phyloP scores from a whole-genome alignment of 306 rosid species.

The Heteromeles arbutifolia region DNA sequence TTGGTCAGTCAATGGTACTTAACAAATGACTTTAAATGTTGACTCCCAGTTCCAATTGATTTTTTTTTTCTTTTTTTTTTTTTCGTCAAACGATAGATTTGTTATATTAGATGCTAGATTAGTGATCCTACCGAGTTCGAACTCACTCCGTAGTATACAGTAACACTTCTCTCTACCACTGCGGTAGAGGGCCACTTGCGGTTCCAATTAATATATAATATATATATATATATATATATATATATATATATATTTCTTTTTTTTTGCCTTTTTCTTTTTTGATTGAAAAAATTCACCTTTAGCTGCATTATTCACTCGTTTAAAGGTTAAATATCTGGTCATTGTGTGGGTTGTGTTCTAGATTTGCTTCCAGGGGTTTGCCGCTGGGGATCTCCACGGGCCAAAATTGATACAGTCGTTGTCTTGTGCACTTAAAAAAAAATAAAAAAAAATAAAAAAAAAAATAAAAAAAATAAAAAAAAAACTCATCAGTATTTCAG shows the following conservation, averaged over 20 bases:
- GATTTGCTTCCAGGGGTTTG: neutral
- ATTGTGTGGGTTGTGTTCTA: neutral
- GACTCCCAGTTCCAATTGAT: neutral
- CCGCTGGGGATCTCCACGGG: neutral
- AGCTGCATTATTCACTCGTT: neutral
- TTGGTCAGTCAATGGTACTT: neutral
- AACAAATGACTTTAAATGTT: neutral
- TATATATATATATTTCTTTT: too few relatives aligned
- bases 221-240: too few relatives aligned
- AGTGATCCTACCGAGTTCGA: rapidly evolving
- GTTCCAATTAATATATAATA: too few relatives aligned
- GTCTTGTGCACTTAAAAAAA: neutral
- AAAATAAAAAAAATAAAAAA: too few relatives aligned
- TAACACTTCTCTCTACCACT: too few relatives aligned
- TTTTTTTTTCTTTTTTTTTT: too few relatives aligned
- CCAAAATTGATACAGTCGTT: neutral
- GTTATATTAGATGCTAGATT: too few relatives aligned
- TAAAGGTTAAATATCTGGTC: neutral
- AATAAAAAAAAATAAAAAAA: too few relatives aligned
- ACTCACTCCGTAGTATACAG: rapidly evolving
- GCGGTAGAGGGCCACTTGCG: rapidly evolving
- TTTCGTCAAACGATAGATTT: too few relatives aligned
- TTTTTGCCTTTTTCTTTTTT: too few relatives aligned
- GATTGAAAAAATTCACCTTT: neutral
- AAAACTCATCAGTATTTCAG: neutral